Evolutionary conservation across 495 filamentous ascomycete species (phyloP).

Genomic region (Geopyxis carbonaria): DNA sequence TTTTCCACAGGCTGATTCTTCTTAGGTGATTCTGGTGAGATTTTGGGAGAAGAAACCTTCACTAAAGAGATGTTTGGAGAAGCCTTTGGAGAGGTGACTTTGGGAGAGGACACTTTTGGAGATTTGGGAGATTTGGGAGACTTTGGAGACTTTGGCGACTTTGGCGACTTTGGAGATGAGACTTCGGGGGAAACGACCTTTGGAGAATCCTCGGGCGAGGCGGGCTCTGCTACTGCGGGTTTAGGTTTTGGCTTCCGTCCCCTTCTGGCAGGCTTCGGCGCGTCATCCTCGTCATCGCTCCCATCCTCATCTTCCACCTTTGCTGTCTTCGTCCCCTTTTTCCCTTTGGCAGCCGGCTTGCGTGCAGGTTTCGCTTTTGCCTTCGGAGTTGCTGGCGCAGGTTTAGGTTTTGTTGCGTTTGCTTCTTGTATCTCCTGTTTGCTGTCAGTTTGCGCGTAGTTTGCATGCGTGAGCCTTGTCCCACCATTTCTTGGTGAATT

Average conservation of each 20-base stretch:
- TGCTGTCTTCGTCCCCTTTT: conserved; percentile 10
- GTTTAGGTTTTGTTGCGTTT: not conserved
- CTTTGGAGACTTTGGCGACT: too few species aligned
- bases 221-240: conserved; percentile 1
- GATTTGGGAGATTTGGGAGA: too few species aligned
- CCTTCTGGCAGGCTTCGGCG: conserved; percentile 12
- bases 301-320: conserved; percentile 6
- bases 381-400: not conserved
- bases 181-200: too few species aligned
- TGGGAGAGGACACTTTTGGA: too few species aligned
- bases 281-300: conserved; percentile 18
- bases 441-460: not conserved
- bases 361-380: conserved; percentile 13
- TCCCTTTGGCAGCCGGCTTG: conserved; percentile 11
- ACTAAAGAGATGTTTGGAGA: too few species aligned
- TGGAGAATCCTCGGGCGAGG: too few species aligned
- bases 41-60: too few species aligned
- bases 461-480: conserved; percentile 23
- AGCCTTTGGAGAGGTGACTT: too few species aligned
- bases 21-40: conserved; percentile 2
- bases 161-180: too few species aligned
- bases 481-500: conserved; percentile 54
- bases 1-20: conserved; percentile 7
- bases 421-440: not conserved
- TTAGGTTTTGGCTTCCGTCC: conserved; percentile 3